Base-by-base conservation (phyloP, 495 filamentous ascomycete species). In the Penicillium bovifimosum region DNA sequence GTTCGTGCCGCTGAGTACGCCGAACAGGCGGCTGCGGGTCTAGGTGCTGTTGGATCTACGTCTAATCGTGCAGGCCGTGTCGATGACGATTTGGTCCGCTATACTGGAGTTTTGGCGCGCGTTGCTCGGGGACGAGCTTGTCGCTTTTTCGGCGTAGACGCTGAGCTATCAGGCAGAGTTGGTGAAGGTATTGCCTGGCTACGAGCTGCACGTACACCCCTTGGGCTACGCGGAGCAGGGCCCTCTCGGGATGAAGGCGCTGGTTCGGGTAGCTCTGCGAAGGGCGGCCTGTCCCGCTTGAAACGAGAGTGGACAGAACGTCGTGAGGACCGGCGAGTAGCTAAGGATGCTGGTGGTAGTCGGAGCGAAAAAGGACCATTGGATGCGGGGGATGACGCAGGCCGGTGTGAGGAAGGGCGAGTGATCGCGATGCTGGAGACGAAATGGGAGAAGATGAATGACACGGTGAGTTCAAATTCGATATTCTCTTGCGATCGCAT, bases 371-470 rank as follows among this genome's bases (percentile, higher is more conserved):
- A 78, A 58, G 84, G 82, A 4, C 73, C 77, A 14, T 63, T 79
- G 29, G 79, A 83, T 41, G 89, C 91, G 78, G 91, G 92, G 0
- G 75, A 85, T 41, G 90, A 95, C 71, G 93, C 86, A 0, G 93
- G 93, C 0, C 81, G 77, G 54, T 65, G 86, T 16, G 93, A 96
- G 62, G 93, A 98, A 69, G 80, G 78, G n/a, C 75, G 88, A 41
- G 87, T 96, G 1, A 76, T 95, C 53, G 85, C 91, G 56, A 89
- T 88, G 83, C 67, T 98, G 47, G 86, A 95, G 64, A 76, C 74
- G 41, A 96, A 95, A 65, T 98, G 93, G 93, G 79, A 78, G 28
- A 90, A 90, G 70, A 82, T 88, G 72, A 98, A 98, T 66, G 90
- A 96, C 71, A 95, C 87, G 11, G 88, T 96, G 64, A 72, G 86